Percentiles rank a stretch among this genome's conserved stretches.
These are phyloP conservation scores for Pyrus communis DNA, from an alignment of 306 rosid species.

Conservation along the genomic window DNA sequence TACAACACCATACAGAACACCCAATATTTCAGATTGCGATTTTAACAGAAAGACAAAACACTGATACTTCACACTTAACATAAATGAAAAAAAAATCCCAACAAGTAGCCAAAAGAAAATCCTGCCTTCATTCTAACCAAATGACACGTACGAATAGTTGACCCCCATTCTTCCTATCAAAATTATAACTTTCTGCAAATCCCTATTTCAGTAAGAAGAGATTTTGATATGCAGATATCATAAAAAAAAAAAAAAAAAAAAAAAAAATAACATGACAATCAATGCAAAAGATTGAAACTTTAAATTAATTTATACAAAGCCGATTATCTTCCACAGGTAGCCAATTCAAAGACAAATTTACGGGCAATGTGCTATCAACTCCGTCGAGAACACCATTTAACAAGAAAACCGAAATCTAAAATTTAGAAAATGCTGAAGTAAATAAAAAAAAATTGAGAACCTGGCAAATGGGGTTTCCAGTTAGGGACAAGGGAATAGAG, in stretches of 20 bases:
- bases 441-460: slow-evolving; percentile 21
- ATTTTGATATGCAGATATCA: neutral
- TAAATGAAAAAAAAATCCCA: neutral
- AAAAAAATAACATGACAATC: neutral
- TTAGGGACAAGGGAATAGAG: slow-evolving; percentile 57
- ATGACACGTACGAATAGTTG: neutral
- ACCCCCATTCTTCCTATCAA: neutral
- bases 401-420: neutral
- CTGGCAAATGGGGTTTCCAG: slow-evolving; percentile 72
- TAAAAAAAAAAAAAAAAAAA: neutral
- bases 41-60: neutral
- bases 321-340: neutral
- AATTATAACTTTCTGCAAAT: neutral
- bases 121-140: neutral
- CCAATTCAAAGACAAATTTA: slow-evolving; percentile 14
- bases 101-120: neutral
- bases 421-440: neutral
- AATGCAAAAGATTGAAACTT: neutral
- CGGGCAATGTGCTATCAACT: neutral
- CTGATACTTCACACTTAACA: neutral
- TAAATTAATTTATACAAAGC: neutral
- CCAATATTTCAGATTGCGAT: neutral
- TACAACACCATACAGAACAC: slow-evolving; percentile 19
- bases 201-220: neutral
- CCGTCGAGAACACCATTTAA: neutral